Percentiles rank a stretch among this genome's conserved stretches.
Conservation (phyloP, 2,329 filamentous ascomycete species). For the Cytospora schulzeri region DNA sequence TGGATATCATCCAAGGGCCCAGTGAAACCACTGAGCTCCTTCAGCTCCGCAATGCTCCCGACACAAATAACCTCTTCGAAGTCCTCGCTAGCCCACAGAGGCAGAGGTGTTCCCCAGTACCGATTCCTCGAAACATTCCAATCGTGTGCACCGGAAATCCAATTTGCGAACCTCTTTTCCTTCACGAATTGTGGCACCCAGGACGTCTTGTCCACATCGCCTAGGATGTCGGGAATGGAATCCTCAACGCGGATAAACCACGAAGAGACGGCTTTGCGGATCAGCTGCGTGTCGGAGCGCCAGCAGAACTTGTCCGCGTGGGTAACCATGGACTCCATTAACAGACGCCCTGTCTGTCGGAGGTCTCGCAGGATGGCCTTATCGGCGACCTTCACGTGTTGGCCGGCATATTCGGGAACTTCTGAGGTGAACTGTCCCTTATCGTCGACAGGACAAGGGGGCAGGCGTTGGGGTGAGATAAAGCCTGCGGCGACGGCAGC, state of each 20-base stretch:
- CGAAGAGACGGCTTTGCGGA: constrained; percentile 86
- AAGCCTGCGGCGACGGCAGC: constrained; percentile 66
- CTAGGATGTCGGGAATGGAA: constrained; percentile 81
- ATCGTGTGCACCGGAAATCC: constrained; percentile 87
- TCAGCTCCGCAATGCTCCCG: constrained; percentile 81
- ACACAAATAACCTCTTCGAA: constrained; percentile 83
- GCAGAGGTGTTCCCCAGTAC: constrained; percentile 93
- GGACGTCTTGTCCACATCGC: constrained; percentile 83
- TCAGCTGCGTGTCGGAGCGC: constrained; percentile 90
- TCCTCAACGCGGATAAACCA: constrained; percentile 91
- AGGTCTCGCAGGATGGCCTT: constrained; percentile 90
- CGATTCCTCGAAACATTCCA: constrained; percentile 94
- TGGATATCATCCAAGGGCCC: constrained; percentile 84
- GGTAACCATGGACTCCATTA: constrained; percentile 82
- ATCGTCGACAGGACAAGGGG: constrained; percentile 73
- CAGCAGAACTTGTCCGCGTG: constrained; percentile 94
- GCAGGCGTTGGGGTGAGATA: constrained; percentile 62
- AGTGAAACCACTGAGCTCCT: constrained; percentile 78
- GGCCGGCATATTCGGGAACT: constrained; percentile 78
- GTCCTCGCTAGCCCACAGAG: constrained; percentile 89
- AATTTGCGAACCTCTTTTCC: constrained; percentile 85
- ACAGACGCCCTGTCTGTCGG: constrained; percentile 73
- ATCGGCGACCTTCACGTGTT: constrained; percentile 89
- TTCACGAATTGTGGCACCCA: constrained; percentile 92
- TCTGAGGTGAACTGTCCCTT: constrained; percentile 73